Percentiles rank a stretch among this genome's conserved stretches.
phyloP scores from a whole-genome alignment of 306 rosid genomes.

The Prunus mongolica region DNA sequence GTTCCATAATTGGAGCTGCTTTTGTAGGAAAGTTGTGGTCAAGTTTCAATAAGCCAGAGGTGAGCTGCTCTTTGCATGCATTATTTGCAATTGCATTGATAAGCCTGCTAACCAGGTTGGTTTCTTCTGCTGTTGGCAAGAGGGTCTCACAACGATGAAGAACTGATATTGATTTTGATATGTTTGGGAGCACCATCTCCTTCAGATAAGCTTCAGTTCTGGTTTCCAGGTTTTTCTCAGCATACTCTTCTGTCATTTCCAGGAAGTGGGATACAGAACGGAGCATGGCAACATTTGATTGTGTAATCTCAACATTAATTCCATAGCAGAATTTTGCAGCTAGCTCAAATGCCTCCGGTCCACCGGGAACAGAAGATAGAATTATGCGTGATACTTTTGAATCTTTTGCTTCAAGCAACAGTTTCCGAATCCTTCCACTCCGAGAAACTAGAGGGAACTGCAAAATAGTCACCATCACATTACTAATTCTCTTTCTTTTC shows the following conservation, averaged over 20 bases:
- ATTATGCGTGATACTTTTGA: conserved; percentile 57
- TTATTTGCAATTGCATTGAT: conserved; percentile 78
- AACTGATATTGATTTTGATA: conserved; percentile 68
- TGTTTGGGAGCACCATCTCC: conserved; percentile 64
- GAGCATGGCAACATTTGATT: conserved; percentile 73
- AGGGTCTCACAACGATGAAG: conserved; percentile 85
- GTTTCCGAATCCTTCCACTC: conserved; percentile 81
- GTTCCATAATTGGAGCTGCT: conserved; percentile 43
- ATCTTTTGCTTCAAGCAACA: conserved; percentile 80
- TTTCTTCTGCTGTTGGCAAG: conserved; percentile 75
- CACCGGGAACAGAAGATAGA: conserved; percentile 73
- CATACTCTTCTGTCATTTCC: conserved; percentile 86
- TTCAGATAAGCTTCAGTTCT: conserved; percentile 63
- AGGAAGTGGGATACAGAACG: conserved; percentile 69
- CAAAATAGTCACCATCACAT: conserved; percentile 10
- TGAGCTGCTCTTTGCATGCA: conserved; percentile 93
- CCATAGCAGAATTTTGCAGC: conserved; percentile 96
- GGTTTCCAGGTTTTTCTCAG: conserved; percentile 69
- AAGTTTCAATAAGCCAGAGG: conserved; percentile 75
- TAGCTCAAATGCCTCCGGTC: conserved; percentile 80
- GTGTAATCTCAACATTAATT: conserved; percentile 60
- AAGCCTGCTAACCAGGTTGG: conserved; percentile 62
- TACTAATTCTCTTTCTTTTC: background rate
- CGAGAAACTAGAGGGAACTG: conserved; percentile 95
- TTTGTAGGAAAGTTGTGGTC: conserved; percentile 74